Base-by-base conservation (phyloP, 352 stramenopile species). In the Globisporangium spinosum region DNA sequence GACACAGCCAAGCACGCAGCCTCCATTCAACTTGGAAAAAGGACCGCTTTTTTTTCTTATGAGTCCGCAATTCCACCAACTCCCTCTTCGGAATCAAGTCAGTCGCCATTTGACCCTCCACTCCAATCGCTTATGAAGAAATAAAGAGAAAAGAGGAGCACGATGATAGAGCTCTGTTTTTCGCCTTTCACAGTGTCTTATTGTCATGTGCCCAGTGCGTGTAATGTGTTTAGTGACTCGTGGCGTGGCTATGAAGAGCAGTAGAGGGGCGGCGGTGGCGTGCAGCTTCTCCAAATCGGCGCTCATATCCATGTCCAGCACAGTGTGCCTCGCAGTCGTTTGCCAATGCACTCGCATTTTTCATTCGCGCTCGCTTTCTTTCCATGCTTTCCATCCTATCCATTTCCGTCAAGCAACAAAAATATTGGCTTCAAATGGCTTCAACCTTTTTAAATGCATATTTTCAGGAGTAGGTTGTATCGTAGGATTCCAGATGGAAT, bases 261-360 rank as follows among this genome's bases (percentile, higher is more conserved):
- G 38, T 15, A 45, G 3, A 20, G 38, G 6, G 38, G 12, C 38
- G 12, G 12, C 6, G 38, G 3, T 17, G 12, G 13, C 12, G 38
- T 20, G 35, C 9, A 43, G 35, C 4, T 43, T 43, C 35, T 17
- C 35, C 35, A 15, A 5, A 32, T 32, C 12, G 32, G 32, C 32
- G 32, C 32, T 38, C 32, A 12, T 38, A 38, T 38, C 32, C 32
- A 38, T 38, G 8, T 38, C 32, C 32, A 38, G 29, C 32, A 12
- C 32, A 38, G 32, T 13, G 5, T 54, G 69, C 58, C 47, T 57
- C 23, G 53, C 57, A 22, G 34, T 49, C 45, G 34, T 54, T 51
- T 49, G 13, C 4, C 56, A 13, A 51, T 64, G 23, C 22, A 15
- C 13, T 29, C 27, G 27, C 54, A 40, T 40, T 38, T 13, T 23